Evolutionary conservation across 1,139 yeast species (phyloP), one percentile per base, ranked within the genome.

Genomic region (Blastobotrys indianensis): DNA sequence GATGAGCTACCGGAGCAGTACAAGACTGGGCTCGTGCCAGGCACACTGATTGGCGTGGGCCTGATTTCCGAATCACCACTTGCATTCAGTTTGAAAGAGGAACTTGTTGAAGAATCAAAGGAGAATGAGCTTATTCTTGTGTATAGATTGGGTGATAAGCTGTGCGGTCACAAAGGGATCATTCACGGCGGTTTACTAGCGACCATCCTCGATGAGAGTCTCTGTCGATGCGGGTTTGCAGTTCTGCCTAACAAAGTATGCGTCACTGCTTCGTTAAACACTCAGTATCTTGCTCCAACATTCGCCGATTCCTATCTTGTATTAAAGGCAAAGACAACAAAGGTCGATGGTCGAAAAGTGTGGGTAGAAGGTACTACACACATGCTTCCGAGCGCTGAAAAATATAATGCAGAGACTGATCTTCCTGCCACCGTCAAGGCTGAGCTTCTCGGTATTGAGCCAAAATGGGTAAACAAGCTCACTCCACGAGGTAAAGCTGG

Each of bases 121-220:
- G 46, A 44, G 9, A 51, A 58, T 4, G 60, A 59, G 41, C 39
- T 60, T 36, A 47, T 47, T 31, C 60, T 57, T 6, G 80, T 84
- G 59, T 80, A 80, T 59, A 87, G 85, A 56, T 64, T 88, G 42
- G 97, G 97, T 0, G 63, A 69, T 3, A 73, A 75, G 39, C 64
- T 90, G 33, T 72, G 80, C 8, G 84, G 85, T 40, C 79, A 79
- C 52, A 84, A 79, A 49, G 87, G 87, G 0, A 78, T 79, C 45
- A 76, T 92, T 30, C 97, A 92, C 60, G 90, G 92, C 54, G 98
- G 98, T 0, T 73, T 90, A 3, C 67, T 90, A 2, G 79, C 96
- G 1, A 82, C 96, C 1, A 67, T 92, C 33, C 59, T 92, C 41
- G 98, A 92, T 63, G 98, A 92, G 62, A 82, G 85, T 0, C 70